Conservation (phyloP, 768 basidiomycete species). For the Xerocomus spinulosus region DNA sequence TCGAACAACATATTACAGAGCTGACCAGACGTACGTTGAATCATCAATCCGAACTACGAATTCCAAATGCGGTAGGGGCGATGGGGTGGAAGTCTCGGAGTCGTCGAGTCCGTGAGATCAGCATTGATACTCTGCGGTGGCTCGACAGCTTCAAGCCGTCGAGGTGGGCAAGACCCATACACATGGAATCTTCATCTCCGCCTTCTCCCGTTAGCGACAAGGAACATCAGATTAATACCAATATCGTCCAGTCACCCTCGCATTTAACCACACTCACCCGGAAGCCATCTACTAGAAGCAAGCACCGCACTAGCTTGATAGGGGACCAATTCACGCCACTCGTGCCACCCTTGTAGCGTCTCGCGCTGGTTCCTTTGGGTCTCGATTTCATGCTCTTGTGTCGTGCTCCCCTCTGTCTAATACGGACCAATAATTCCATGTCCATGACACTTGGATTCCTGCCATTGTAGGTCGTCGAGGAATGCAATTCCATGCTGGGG, state of each 20-base stretch:
- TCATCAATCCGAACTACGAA: slow-evolving; percentile 31
- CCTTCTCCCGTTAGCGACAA: slow-evolving; percentile 32
- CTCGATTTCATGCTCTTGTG: slow-evolving; percentile 5
- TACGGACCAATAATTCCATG: neutral
- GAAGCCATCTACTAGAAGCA: slow-evolving; percentile 56
- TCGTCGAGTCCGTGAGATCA: slow-evolving; percentile 57
- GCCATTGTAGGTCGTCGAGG: slow-evolving; percentile 8
- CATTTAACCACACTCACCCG: slow-evolving; percentile 57
- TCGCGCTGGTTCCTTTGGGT: neutral
- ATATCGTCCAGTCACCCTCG: slow-evolving; percentile 24
- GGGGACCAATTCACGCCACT: slow-evolving; percentile 25
- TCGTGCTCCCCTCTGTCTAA: neutral
- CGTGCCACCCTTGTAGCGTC: slow-evolving; percentile 11
- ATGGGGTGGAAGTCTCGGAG: slow-evolving; percentile 59
- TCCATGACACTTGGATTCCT: neutral
- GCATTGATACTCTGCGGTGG: slow-evolving; percentile 57
- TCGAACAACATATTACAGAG: slow-evolving; percentile 30
- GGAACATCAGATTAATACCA: slow-evolving; percentile 36
- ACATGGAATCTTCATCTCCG: slow-evolving; percentile 30
- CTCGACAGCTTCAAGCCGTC: slow-evolving; percentile 58
- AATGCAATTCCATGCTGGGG: too few species aligned
- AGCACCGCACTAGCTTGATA: slow-evolving; percentile 47
- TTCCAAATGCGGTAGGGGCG: slow-evolving; percentile 36
- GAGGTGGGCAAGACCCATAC: slow-evolving; percentile 50
- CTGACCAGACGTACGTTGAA: slow-evolving; percentile 11